Percentiles rank a stretch among this genome's conserved stretches.
phyloP scores from a whole-genome alignment of 177 flowering plant genomes.

The Vitis hybrid region DNA sequence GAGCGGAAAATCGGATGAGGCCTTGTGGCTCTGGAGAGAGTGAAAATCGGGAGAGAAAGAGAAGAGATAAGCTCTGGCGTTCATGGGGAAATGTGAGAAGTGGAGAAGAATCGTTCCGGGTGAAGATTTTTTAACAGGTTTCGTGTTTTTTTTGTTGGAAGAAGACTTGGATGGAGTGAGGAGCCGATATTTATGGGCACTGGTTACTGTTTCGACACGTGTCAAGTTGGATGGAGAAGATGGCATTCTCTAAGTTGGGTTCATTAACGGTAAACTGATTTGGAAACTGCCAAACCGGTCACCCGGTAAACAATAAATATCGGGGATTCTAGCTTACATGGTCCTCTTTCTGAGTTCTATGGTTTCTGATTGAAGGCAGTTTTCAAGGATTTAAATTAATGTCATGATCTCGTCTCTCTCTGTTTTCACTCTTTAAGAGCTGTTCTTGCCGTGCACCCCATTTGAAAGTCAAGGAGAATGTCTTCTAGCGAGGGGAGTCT shows the following conservation, averaged over 20 bases:
- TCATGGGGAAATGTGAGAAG: constrained; percentile 38
- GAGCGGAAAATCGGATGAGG: constrained; percentile 2
- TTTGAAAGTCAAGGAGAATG: too few relatives aligned
- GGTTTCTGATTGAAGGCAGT: too few relatives aligned
- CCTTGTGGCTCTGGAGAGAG: constrained; percentile 7
- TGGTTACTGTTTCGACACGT: constrained; percentile 43
- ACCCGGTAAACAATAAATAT: too few relatives aligned
- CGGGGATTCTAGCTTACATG: too few relatives aligned
- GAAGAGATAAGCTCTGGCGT: constrained; percentile 37
- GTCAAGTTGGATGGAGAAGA: constrained; percentile 12
- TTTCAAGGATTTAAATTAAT: too few relatives aligned
- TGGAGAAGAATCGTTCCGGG: background rate
- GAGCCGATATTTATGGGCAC: constrained; percentile 19
- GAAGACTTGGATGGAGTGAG: background rate
- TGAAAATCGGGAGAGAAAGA: constrained; percentile 27
- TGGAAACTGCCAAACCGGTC: too few relatives aligned
- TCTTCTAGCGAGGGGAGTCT: too few relatives aligned
- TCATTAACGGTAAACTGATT: constrained; percentile 11
- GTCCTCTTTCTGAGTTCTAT: too few relatives aligned
- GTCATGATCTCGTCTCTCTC: too few relatives aligned
- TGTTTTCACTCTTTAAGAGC: too few relatives aligned
- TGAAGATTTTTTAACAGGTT: background rate
- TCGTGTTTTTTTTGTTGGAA: background rate
- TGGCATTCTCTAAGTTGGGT: background rate
- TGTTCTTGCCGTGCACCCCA: too few relatives aligned